Percentiles rank a stretch among this genome's conserved stretches.
These are phyloP conservation scores for Collybia nuda DNA, from an alignment of 768 basidiomycete species.

Conservation along the genomic window DNA sequence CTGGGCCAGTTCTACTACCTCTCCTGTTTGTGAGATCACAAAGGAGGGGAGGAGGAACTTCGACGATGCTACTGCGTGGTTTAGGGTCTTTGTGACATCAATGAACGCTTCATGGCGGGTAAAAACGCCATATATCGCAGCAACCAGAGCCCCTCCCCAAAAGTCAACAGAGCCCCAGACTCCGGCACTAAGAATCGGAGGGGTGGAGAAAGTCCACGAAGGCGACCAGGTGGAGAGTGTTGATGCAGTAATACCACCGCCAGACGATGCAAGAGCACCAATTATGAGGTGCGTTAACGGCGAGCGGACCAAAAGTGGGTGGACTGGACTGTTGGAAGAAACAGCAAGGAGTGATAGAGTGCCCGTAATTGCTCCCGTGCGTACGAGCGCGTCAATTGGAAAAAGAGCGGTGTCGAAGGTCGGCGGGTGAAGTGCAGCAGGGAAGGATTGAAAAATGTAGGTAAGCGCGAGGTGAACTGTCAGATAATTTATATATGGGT, in stretches of 20 bases:
- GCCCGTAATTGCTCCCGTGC: constrained; percentile 37
- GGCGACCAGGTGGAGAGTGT: constrained; percentile 43
- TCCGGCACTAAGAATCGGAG: constrained; percentile 41
- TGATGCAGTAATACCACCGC: constrained; percentile 43
- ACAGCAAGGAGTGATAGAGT: constrained; percentile 34
- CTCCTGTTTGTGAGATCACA: not conserved
- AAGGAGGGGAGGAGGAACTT: not conserved
- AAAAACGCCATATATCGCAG: constrained; percentile 12
- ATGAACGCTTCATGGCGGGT: constrained; percentile 9
- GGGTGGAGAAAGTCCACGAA: constrained; percentile 45
- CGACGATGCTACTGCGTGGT: not conserved
- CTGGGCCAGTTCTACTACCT: constrained; percentile 13
- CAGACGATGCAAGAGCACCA: constrained; percentile 45
- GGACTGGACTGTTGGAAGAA: constrained; percentile 18
- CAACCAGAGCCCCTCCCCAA: constrained; percentile 51
- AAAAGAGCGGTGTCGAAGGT: constrained; percentile 45
- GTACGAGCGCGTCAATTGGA: constrained; percentile 49
- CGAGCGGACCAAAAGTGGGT: constrained; percentile 35
- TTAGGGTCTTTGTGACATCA: constrained; percentile 12
- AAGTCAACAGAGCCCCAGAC: constrained; percentile 44
- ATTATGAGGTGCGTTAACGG: constrained; percentile 46
- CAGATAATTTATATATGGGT: constrained; percentile 49
- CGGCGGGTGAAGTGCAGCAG: constrained; percentile 13
- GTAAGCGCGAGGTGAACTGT: constrained; percentile 46
- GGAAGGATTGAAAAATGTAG: constrained; percentile 35